phyloP scores from a whole-genome alignment of 169 alveolate species.

The Plasmodium fragile region DNA sequence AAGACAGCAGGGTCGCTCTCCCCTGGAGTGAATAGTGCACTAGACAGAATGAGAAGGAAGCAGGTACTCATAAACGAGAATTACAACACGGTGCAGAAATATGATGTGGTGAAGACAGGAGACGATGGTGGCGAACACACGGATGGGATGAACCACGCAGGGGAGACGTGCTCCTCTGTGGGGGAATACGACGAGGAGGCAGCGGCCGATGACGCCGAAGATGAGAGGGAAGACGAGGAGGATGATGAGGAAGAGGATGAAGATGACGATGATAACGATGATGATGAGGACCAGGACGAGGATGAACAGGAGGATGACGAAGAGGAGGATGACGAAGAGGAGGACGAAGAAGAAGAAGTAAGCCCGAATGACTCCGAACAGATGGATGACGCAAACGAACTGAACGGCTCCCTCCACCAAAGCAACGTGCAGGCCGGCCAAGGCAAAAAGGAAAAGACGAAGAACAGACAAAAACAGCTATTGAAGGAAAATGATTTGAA shows the following conservation, averaged over 20 bases:
- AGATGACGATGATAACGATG: slow-evolving; percentile 11
- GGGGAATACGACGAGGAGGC: slow-evolving; percentile 44
- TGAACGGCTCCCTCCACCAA: not conserved
- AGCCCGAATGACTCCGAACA: not conserved
- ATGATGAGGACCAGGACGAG: not conserved
- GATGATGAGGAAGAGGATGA: slow-evolving; percentile 13
- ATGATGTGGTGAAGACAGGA: not conserved
- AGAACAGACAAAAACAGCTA: not conserved
- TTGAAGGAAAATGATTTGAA: not conserved
- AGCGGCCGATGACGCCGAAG: not conserved
- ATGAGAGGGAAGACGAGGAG: slow-evolving; percentile 5
- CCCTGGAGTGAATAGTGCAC: not conserved
- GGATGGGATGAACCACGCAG: not conserved
- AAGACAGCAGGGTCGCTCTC: not conserved
- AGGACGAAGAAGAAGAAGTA: not conserved
- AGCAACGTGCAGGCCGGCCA: not conserved
- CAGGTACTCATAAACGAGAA: slow-evolving; percentile 53
- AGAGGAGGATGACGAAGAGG: slow-evolving; percentile 13
- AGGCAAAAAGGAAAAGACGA: not conserved
- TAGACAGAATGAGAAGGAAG: slow-evolving; percentile 24
- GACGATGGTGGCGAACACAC: not conserved
- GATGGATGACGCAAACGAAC: not conserved
- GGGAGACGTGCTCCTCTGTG: not conserved
- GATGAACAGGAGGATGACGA: slow-evolving; percentile 4
- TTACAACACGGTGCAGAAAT: slow-evolving; percentile 25